Evolutionary conservation across 2,329 filamentous ascomycete species (phyloP), one percentile per base, ranked within the genome.

Genomic region (Whalleya microplaca): DNA sequence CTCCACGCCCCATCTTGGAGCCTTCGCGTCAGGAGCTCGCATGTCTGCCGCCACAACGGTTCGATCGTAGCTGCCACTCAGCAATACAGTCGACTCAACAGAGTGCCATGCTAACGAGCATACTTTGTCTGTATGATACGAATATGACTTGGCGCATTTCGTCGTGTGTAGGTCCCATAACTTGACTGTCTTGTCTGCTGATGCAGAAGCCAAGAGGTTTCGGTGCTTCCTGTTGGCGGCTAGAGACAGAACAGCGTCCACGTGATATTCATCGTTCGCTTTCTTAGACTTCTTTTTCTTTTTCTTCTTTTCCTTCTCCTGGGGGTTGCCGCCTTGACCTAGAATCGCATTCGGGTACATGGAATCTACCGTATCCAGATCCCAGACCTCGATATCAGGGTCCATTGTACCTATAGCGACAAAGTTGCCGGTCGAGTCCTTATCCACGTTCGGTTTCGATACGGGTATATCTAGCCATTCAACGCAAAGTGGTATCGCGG

Each of bases 301-400:
- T 77, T 93, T 95, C 73, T 92, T 93, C 70, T 87, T 87, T 62
- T 81, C 75, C 56, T 80, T 79, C 21, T 81, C 81, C 45, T 81
- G 79, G 1, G 75, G 69, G 45, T 79, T 81, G 40, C 79, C 80
- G 53, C 84, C 86, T 70, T 94, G 90, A 9, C 95, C 95, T 4
- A 99, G 85, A 62, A 99, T 96, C 9, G 94, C 93, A 71, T 96
- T 96, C 20, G 95, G 95, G 71, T 97, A 99, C 90, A 99, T 96
- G 85, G 90, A 91, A 77, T 99, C 95, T 50, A 99, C 87, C 7
- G 92, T 89, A 72, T 99, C 95, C 51, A 99, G 81, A 71, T 99
- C 93, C 95, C 95, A 99, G 51, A 99, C 87, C 78, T 99, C 95
- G 66, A 99, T 99, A 70, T 99, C 95, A 1, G 95, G 94, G 71